Base-by-base conservation (phyloP, 192 early-diverging fungal genomes). In the Thoreauomyces humboldtii region DNA sequence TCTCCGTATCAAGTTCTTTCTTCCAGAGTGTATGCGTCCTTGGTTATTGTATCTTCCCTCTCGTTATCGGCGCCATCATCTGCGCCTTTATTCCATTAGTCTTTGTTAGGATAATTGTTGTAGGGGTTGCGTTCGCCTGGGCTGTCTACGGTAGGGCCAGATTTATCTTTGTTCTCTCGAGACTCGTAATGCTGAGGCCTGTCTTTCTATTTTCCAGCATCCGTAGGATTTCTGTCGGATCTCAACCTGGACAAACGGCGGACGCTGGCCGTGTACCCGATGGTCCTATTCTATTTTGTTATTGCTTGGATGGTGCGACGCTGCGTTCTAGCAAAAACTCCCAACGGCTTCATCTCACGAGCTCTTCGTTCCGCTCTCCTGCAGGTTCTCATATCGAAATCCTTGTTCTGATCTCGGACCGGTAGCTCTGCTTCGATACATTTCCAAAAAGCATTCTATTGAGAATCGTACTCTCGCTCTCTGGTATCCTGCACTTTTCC, bases 1-100 rank as follows among this genome's bases (percentile, higher is more conserved):
- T 33, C 4, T 31, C 1, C 44, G 47, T 12, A 36, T 43, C 27
- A 71, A 92, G 89, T 7, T 98, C 96, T 7, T 96, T 98, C 66
- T 95, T 96, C 73, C 96, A 98, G 65, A 89, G 87, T 64, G 92
- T 98, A 6, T 98, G 96, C 74, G 89, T 94, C 15, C 80, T 98
- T 51, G 94, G 95, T 7, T 98, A 98, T 77, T 98, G 96, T 73
- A 76, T 97, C 56, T 98, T 95, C 62, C 96, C 96, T 7, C 77
- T 98, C 60, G 88, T 92, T 0, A 71, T 92, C 24, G 91, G 87
- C 28, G 85, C 91, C 24, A 68, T 95, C 17, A 67, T 94, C 4
- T 70, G 87, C 0, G 75, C 92, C 31, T 78, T 94, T 58, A 81
- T 80, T 4, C 67, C 69, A 5, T 47, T 31, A 47, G 72, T 94